phyloP scores from a whole-genome alignment of 192 early-diverging fungal genomes.

The Obelidium mucronatum region DNA sequence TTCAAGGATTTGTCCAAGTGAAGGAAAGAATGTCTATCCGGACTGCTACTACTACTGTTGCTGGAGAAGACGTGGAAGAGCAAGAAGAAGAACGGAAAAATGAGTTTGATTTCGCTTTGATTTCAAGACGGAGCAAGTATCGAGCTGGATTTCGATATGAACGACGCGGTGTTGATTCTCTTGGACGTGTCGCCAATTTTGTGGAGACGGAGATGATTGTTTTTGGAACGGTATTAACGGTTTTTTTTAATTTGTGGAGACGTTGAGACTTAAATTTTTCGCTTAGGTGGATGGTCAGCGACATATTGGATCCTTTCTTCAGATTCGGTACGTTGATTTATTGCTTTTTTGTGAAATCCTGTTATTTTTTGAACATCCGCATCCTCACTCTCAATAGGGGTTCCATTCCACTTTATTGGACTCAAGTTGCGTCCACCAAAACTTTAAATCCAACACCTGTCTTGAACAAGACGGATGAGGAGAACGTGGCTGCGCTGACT shows the following conservation, averaged over 20 bases:
- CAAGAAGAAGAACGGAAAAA: no score
- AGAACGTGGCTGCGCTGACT: constrained; percentile 13
- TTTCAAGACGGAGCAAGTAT: constrained; percentile 64
- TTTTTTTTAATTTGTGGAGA: no score
- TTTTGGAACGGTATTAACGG: neutral
- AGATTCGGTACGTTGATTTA: no score
- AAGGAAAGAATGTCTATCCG: neutral
- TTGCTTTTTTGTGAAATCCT: no score
- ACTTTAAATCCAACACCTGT: constrained; percentile 60
- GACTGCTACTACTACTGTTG: neutral
- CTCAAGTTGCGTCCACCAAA: constrained; percentile 82
- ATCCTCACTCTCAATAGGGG: no score
- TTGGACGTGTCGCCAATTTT: constrained; percentile 96
- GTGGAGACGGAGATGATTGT: constrained; percentile 97
- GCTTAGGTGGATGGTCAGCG: no score
- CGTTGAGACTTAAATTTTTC: no score
- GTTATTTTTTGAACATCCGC: no score
- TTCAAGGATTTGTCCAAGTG: constrained; percentile 31
- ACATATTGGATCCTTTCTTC: constrained; percentile 83
- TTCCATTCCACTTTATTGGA: constrained; percentile 95
- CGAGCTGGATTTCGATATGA: constrained; percentile 88
- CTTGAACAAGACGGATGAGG: constrained; percentile 21
- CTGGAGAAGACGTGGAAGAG: neutral
- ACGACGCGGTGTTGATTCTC: constrained; percentile 88
- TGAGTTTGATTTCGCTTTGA: constrained; percentile 25